Evolutionary conservation across 768 basidiomycete species (phyloP).

Genomic region (Trametes maxima): DNA sequence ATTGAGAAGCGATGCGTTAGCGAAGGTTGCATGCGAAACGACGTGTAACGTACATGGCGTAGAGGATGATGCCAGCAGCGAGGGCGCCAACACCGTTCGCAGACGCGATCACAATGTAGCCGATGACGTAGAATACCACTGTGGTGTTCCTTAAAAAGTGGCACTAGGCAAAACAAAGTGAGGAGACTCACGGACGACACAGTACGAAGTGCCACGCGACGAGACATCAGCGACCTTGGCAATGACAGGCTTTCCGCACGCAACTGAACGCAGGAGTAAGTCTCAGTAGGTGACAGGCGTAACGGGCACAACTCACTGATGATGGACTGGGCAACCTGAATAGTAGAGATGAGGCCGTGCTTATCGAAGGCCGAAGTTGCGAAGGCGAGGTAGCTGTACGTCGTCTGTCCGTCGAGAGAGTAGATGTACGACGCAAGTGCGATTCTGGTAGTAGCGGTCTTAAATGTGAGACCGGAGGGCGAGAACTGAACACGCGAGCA

Average conservation of each 20-base stretch:
- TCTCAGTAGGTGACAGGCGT: constrained; percentile 28
- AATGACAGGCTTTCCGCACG: constrained; percentile 44
- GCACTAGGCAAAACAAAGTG: background rate
- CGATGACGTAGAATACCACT: constrained; percentile 45
- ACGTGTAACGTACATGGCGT: constrained; percentile 48
- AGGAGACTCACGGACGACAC: constrained; percentile 49
- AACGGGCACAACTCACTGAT: constrained; percentile 46
- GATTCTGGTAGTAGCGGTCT: constrained; percentile 29
- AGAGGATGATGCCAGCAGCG: constrained; percentile 49
- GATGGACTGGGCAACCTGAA: constrained; percentile 30
- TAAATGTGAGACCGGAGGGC: background rate
- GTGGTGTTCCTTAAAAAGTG: constrained; percentile 14
- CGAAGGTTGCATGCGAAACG: constrained; percentile 8
- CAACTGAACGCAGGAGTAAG: constrained; percentile 7
- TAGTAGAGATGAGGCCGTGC: constrained; percentile 23
- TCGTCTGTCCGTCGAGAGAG: constrained; percentile 71
- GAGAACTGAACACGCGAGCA: background rate
- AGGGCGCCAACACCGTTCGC: constrained; percentile 31
- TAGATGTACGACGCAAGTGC: constrained; percentile 74
- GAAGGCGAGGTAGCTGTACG: constrained; percentile 50
- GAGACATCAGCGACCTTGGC: constrained; percentile 55
- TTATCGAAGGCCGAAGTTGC: constrained; percentile 23
- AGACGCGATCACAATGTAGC: constrained; percentile 39
- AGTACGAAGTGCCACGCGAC: constrained; percentile 48
- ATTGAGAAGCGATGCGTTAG: constrained; percentile 23